phyloP scores from a whole-genome alignment of 108 stramenopile genomes.

The Conticribra weissflogii region DNA sequence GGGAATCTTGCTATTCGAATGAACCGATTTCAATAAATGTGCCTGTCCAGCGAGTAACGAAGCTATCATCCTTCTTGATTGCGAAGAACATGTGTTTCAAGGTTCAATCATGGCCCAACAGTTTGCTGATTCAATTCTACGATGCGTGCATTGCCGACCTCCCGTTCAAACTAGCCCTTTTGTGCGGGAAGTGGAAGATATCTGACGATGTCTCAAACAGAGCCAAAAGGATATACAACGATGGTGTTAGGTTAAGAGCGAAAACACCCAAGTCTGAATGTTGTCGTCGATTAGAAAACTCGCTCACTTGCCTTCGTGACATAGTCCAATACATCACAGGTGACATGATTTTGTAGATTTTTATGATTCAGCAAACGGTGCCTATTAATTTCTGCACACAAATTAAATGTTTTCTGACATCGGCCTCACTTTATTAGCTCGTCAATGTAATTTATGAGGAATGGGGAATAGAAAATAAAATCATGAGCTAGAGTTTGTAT shows the following conservation, averaged over 20 bases:
- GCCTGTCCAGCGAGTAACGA: slow-evolving; percentile 24
- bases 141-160: slow-evolving; percentile 27
- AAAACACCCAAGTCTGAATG: not conserved
- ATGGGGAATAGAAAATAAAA: no score
- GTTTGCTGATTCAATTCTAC: slow-evolving; percentile 12
- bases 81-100: slow-evolving; percentile 24
- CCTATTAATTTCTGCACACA: no score
- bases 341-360: not conserved
- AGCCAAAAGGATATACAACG: slow-evolving; percentile 24
- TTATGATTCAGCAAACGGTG: no score
- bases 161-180: slow-evolving; percentile 27
- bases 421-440: no score
- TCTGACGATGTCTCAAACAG: slow-evolving; percentile 39
- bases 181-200: slow-evolving; percentile 37
- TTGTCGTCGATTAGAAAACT: not conserved
- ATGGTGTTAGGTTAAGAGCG: not conserved
- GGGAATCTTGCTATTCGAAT: slow-evolving; percentile 25
- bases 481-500: no score
- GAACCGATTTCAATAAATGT: slow-evolving; percentile 7
- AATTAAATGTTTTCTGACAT: no score
- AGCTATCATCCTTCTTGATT: slow-evolving; percentile 31
- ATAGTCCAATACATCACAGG: not conserved
- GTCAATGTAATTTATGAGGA: no score
- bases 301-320: not conserved
- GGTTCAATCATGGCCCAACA: slow-evolving; percentile 12